Evolutionary conservation across 2,329 filamentous ascomycete species (phyloP).

Genomic region (Myotisia sp.): DNA sequence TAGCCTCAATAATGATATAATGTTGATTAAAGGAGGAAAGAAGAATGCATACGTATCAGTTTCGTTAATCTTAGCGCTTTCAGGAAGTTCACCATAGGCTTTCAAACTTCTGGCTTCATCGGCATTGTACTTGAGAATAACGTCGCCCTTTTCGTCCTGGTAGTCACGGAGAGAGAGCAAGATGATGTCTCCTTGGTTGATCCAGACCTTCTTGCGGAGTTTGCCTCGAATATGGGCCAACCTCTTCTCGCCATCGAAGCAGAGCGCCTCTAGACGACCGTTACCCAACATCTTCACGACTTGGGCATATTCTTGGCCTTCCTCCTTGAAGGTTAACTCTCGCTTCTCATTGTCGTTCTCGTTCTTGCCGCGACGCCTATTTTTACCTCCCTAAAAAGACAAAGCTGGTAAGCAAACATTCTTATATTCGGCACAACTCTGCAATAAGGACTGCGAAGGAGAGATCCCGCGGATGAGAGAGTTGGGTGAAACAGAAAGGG

Average conservation of each 20-base stretch:
- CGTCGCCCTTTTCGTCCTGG: conserved; percentile 85
- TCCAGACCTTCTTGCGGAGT: conserved; percentile 99
- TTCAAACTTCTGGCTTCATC: conserved; percentile 93
- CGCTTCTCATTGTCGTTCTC: conserved; percentile 99
- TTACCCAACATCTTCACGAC: conserved; percentile 94
- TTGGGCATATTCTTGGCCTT: conserved; percentile 83
- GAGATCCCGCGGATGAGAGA: too few species aligned
- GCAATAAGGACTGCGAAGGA: too few species aligned
- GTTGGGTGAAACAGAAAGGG: conserved; percentile 9
- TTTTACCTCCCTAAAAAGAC: conserved; percentile 84
- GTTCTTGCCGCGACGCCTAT: conserved; percentile 96
- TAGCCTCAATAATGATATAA: conserved; percentile 2
- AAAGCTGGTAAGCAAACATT: too few species aligned
- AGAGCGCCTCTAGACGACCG: conserved; percentile 80
- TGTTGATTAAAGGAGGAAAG: not conserved
- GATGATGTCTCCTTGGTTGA: conserved; percentile 95
- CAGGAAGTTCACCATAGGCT: conserved; percentile 92
- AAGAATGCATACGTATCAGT: conserved; percentile 62
- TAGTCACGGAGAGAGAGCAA: conserved; percentile 78
- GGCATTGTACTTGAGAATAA: conserved; percentile 88
- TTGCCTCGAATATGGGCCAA: conserved; percentile 84
- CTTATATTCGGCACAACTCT: too few species aligned
- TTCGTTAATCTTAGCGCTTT: conserved; percentile 99
- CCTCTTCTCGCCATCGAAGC: conserved; percentile 86
- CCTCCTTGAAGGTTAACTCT: conserved; percentile 96